Percentiles rank a stretch among this genome's conserved stretches.
Conservation (phyloP, 2,329 filamentous ascomycete species). For the Hypomyces perniciosus region DNA sequence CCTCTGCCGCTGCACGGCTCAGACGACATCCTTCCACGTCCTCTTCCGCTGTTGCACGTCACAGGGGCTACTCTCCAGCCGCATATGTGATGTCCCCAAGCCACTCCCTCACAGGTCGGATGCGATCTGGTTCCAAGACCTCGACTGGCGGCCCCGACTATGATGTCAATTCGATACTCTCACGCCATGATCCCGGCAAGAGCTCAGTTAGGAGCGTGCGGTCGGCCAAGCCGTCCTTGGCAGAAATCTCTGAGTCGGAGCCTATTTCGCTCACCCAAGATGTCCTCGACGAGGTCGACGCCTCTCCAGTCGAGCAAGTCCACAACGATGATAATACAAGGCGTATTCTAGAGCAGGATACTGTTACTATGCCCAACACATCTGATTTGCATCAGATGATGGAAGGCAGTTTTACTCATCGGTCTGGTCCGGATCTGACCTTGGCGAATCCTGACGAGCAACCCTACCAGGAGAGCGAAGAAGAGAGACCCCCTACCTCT, state of each 20-base stretch:
- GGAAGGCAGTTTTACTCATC: slow-evolving; percentile 17
- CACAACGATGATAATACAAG: slow-evolving; percentile 18
- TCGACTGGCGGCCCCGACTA: slow-evolving; percentile 36
- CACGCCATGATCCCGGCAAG: slow-evolving; percentile 50
- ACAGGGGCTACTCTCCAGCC: slow-evolving; percentile 64
- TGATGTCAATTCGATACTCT: slow-evolving; percentile 35
- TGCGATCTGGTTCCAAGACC: slow-evolving; percentile 50
- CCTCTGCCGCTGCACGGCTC: slow-evolving; percentile 20
- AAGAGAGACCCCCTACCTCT: slow-evolving; percentile 34
- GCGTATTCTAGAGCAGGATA: slow-evolving; percentile 26
- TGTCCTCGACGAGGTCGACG: slow-evolving; percentile 50
- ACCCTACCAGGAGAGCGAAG: slow-evolving; percentile 17
- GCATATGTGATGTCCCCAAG: slow-evolving; percentile 63
- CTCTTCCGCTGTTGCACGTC: slow-evolving; percentile 62
- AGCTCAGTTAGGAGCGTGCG: slow-evolving; percentile 45
- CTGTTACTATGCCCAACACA: slow-evolving; percentile 24
- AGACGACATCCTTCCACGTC: slow-evolving; percentile 43
- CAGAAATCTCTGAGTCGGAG: slow-evolving; percentile 53
- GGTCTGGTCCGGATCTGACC: slow-evolving; percentile 3
- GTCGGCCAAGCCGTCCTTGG: slow-evolving; percentile 46
- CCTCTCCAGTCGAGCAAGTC: slow-evolving; percentile 31
- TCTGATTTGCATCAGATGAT: slow-evolving; percentile 31
- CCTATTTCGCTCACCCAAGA: slow-evolving; percentile 44
- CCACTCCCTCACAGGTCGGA: slow-evolving; percentile 52
- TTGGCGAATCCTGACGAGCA: slow-evolving; percentile 10